Base-by-base conservation (phyloP, 306 rosid genomes). In the Oxytropis ochrocephala region DNA sequence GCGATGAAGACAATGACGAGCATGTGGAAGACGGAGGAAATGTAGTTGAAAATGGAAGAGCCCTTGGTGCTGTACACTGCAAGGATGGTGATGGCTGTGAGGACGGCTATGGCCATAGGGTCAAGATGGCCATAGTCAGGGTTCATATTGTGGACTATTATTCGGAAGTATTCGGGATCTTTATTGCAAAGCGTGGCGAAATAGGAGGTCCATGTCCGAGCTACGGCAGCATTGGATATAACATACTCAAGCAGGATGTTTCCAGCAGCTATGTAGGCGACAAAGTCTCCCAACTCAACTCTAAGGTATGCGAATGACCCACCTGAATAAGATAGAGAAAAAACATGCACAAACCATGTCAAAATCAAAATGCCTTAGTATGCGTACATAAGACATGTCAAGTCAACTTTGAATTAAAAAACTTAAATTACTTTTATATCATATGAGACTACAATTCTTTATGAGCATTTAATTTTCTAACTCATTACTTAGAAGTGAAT, bases 251-350 rank as follows among this genome's bases (percentile, higher is more conserved):
- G 92, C 2, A 91, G 82, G 54, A 91, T 88, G 84, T 91, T 91
- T 10, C 97, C 95, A 2, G 88, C 95, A 0, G 90, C 95, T 4
- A 91, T 60, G 81, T 77, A 91, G 52, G 97, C 97, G 64, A 86
- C 69, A 29, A 88, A 91, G 67, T 91, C 97, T 0, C 95, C 95
- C 0, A 91, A 83, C 72, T 91, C 92, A 5, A 91, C 97, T 14
- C 97, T 81, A 19, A 91, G 57, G 74, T 91, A 91, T 1, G 97
- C 97, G 70, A 91, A 91, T 16, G 97, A 91, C 0, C 97, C 97
- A 10, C 96, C 97, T 86, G 75, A n/a, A 24, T 21, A 24, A 24
- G 3, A 24, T 2, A 24, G 24, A 21, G 24, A 24, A 24, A 24
- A 24, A 24, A 24, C 29, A 24, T 24, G 29, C 29, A 24, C 3